phyloP scores from a whole-genome alignment of 2,329 filamentous ascomycete species.

The Lecanosticta acicola region DNA sequence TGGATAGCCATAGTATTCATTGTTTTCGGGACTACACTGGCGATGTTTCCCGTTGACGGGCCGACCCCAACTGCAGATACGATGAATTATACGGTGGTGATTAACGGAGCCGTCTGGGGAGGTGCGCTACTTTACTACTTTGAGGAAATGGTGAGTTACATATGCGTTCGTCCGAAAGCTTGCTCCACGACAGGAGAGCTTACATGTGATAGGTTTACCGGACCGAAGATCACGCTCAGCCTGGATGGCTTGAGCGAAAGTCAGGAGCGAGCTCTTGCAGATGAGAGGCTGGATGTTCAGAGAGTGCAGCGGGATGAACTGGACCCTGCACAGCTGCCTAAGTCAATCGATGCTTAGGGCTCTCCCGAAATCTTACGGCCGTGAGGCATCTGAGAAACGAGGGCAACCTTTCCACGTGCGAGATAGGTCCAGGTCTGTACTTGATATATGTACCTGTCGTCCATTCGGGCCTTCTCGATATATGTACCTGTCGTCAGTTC shows the following conservation, averaged over 20 bases:
- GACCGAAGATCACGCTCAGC: slow-evolving; percentile 53
- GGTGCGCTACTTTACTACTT: slow-evolving; percentile 53
- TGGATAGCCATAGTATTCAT: slow-evolving; percentile 51
- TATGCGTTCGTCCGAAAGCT: neutral
- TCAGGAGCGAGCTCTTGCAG: slow-evolving; percentile 25
- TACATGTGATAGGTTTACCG: slow-evolving; percentile 40
- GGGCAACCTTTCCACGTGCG: neutral
- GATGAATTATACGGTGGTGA: slow-evolving; percentile 62
- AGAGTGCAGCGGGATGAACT: neutral
- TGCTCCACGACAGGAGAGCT: neutral
- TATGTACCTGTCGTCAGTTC: neutral
- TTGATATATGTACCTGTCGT: neutral
- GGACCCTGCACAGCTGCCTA: neutral
- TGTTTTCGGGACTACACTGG: slow-evolving; percentile 50
- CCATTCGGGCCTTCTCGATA: neutral
- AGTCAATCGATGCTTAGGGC: neutral
- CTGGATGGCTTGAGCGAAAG: slow-evolving; percentile 24
- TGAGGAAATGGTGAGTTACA: slow-evolving; percentile 40
- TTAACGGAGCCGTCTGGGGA: slow-evolving; percentile 56
- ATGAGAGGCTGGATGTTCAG: slow-evolving; percentile 20
- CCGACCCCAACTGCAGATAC: slow-evolving; percentile 46
- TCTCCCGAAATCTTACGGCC: no score
- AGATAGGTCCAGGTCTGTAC: neutral
- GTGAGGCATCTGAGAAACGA: no score
- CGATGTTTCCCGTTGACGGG: slow-evolving; percentile 55